Conservation (phyloP, 2,329 filamentous ascomycete genomes). For the Aureobasidium melanogenum region DNA sequence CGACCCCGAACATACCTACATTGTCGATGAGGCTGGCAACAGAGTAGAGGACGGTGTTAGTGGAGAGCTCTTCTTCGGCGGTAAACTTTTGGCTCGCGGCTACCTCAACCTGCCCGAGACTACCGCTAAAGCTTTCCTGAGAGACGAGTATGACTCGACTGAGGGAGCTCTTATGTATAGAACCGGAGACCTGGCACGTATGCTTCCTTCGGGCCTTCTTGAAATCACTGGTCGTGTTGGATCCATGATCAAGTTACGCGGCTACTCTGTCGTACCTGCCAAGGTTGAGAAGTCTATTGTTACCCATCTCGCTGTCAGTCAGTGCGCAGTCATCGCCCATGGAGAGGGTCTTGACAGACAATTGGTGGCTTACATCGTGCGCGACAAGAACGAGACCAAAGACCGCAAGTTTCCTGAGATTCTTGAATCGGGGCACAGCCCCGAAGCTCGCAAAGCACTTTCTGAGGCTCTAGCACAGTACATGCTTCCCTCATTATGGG, state of each 20-base stretch:
- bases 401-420: constrained; percentile 56
- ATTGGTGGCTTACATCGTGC: constrained; percentile 67
- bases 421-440: constrained; percentile 63
- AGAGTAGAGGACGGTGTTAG: constrained; percentile 52
- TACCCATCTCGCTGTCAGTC: constrained; percentile 59
- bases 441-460: constrained; percentile 56
- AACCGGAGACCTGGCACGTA: constrained; percentile 61
- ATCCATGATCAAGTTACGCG: constrained; percentile 72
- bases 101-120: constrained; percentile 75
- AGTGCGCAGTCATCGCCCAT: constrained; percentile 63
- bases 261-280: constrained; percentile 68
- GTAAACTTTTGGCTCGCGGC: constrained; percentile 62
- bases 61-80: constrained; percentile 69
- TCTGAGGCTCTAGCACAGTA: constrained; percentile 65
- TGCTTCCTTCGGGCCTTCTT: constrained; percentile 58
- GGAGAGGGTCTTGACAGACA: constrained; percentile 69
- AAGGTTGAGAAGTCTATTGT: constrained; percentile 68
- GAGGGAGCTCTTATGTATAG: constrained; percentile 62
- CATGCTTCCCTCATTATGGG: constrained; percentile 75
- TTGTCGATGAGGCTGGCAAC: constrained; percentile 61
- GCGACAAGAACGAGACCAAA: constrained; percentile 50
- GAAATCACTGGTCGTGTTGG: constrained; percentile 71
- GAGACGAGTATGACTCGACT: constrained; percentile 53
- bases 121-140: constrained; percentile 62
- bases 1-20: constrained; percentile 60